Evolutionary conservation across 768 basidiomycete species (phyloP), one percentile per base, ranked within the genome.

Genomic region (Asterophora parasitica): DNA sequence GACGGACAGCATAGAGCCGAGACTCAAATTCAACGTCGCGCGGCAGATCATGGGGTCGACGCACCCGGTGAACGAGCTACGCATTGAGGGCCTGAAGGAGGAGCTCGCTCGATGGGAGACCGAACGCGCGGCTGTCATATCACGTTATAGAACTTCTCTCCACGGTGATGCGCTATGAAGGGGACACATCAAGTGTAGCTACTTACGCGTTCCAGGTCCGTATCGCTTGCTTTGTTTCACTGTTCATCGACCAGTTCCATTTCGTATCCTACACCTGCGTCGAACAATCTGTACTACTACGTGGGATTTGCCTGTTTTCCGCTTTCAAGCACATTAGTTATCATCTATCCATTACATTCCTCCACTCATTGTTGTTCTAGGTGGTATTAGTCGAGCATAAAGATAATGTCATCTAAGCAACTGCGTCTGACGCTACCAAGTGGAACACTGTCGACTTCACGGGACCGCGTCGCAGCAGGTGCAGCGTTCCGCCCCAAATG

Each of bases 101-200:
- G 92, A 94, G 69, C 71, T 94, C 27, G 66, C 68, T 23, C 68
- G 83, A 35, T 94, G 91, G 92, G 79, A 82, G 59, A 55, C 63
- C 16, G 82, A 77, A 57, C 66, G 78, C 38, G 36, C n/a, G 36
- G 62, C 58, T 15, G 63, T 60, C 34, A 7, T 46, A 5, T 27
- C 26, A 26, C 35, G 34, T 37, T 19, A 30, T 12, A 6, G 16
- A 28, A 27, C n/a, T 16, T 13, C 12, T 23, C 13, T 35, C 9
- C 33, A 36, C 2, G 34, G 20, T 11, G 20, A 12, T 44, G 17
- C 3, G 28, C 16, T 4, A 2, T 42, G 19, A 27, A 1, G 31
- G 42, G 17, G 16, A 19, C 32, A 17, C 42, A n/a, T n/a, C n/a
- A n/a, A n/a, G n/a, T 26, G 12, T 27, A 40, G 38, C 1, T 26